Percentiles rank a stretch among this genome's conserved stretches.
phyloP scores from a whole-genome alignment of 1,139 yeast species.

The Saccharomyces hybrid region DNA sequence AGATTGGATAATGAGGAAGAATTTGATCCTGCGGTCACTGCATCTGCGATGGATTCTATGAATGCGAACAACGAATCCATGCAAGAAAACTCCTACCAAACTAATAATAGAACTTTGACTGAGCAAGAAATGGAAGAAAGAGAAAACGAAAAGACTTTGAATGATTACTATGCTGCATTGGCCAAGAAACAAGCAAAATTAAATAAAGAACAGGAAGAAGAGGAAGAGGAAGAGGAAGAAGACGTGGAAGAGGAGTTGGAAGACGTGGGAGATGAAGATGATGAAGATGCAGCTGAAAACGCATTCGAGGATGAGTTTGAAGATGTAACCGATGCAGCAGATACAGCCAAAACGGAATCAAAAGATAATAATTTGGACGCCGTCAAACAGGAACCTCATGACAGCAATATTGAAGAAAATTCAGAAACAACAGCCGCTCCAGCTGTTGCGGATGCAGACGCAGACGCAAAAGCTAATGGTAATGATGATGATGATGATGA shows the following conservation, averaged over 20 bases:
- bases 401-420: conserved; percentile 15
- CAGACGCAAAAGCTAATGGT: conserved; percentile 38
- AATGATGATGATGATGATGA: conserved; percentile 27
- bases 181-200: conserved; percentile 48
- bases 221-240: conserved; percentile 35
- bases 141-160: conserved; percentile 53
- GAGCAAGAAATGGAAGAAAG: conserved; percentile 38
- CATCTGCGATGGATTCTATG: conserved; percentile 15
- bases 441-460: conserved; percentile 20
- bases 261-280: conserved; percentile 38
- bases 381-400: conserved; percentile 9
- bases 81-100: conserved; percentile 10
- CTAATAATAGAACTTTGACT: conserved; percentile 18
- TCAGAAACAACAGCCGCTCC: neutral
- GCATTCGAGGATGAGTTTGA: conserved; percentile 50
- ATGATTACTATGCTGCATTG: conserved; percentile 51
- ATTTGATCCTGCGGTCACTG: conserved; percentile 24
- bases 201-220: conserved; percentile 42
- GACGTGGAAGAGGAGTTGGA: conserved; percentile 36
- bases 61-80: conserved; percentile 8
- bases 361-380: neutral
- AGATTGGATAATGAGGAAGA: conserved; percentile 41
- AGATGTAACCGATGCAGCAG: conserved; percentile 13
- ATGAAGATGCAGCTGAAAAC: conserved; percentile 39
- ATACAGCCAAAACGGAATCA: neutral